Base-by-base conservation (phyloP, 192 early-diverging fungal genomes). In the Coemansia sp. region DNA sequence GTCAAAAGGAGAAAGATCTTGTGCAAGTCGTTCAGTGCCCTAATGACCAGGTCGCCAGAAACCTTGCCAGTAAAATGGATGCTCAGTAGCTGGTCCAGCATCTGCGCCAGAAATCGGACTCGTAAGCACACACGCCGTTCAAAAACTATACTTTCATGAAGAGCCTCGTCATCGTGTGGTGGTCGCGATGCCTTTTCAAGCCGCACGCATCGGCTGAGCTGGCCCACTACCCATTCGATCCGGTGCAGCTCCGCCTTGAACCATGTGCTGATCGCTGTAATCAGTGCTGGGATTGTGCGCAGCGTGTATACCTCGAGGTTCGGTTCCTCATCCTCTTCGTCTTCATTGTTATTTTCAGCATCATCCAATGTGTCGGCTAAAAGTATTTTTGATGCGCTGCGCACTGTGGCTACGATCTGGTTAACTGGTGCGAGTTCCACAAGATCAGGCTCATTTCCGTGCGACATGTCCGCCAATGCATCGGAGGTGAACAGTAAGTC, bases 101-200 rank as follows among this genome's bases (percentile, higher is more conserved):
- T 43, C 8, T 70, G 46, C 8, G 77, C 58, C 25, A 80, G 23
- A 6, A 68, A 48, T 20, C 30, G 37, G 7, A 74, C 16, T 25
- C 77, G 67, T 56, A 29, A 15, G 33, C 77, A 80, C 1, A 80
- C 55, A 1, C 77, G 68, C 5, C 77, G 77, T 46, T 80, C 77
- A 16, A 43, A 55, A 7, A 8, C 8, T 1, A 71, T 71, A 35
- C 77, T 79, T 28, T 2, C 13, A 13, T 39, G 16, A 25, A 79
- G 51, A 21, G 7, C 42, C 3, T 15, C 42, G 15, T 49, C 46
- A 26, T 20, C 42, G n/a, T 45, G 51, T 26, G 13, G 23, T 26
- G 45, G 18, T 16, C 51, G 70, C 42, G 30, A 12, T 2, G 26
- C 26, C 20, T 61, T 40, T 61, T 79, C 77, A 0, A 45, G 25